These are phyloP conservation scores for Chlorella vulgaris DNA, from an alignment of 139 green algal genomes.

Conservation along the genomic window DNA sequence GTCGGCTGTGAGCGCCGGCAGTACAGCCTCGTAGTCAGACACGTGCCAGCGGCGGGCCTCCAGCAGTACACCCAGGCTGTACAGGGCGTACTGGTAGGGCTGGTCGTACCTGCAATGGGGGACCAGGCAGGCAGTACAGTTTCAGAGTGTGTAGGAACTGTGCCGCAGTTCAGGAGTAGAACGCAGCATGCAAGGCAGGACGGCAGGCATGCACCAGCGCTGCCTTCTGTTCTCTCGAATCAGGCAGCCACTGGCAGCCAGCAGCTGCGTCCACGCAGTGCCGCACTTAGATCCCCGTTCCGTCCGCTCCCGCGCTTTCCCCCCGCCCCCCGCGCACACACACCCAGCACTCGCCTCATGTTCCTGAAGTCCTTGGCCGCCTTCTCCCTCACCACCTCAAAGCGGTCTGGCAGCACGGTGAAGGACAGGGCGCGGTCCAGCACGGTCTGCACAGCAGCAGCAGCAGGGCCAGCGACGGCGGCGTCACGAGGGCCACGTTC, in stretches of 20 bases:
- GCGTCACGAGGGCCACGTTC: background rate
- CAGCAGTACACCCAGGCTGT: constrained; percentile 53
- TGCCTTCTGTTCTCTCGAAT: too few relatives aligned
- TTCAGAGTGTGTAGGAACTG: background rate
- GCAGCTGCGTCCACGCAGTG: too few relatives aligned
- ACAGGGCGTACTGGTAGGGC: constrained; percentile 86
- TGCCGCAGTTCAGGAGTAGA: background rate
- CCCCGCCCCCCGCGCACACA: background rate
- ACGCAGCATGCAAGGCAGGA: too few relatives aligned
- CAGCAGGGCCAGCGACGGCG: background rate
- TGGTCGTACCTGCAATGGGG: constrained; percentile 65
- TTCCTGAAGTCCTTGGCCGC: constrained; percentile 43
- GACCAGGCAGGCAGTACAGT: background rate
- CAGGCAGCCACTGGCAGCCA: too few relatives aligned
- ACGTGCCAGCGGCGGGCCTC: constrained; percentile 73
- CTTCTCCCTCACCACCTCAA: constrained; percentile 71
- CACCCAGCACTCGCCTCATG: constrained; percentile 29
- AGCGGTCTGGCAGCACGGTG: constrained; percentile 67
- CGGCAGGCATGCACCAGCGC: too few relatives aligned
- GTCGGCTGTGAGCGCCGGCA: constrained; percentile 45
- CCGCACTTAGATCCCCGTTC: too few relatives aligned
- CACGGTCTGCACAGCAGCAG: constrained; percentile 76
- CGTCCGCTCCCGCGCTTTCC: too few relatives aligned
- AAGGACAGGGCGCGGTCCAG: constrained; percentile 66
- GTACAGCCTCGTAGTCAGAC: constrained; percentile 70